Base-by-base conservation (phyloP, 495 filamentous ascomycete genomes). In the Xylaria telfairii region DNA sequence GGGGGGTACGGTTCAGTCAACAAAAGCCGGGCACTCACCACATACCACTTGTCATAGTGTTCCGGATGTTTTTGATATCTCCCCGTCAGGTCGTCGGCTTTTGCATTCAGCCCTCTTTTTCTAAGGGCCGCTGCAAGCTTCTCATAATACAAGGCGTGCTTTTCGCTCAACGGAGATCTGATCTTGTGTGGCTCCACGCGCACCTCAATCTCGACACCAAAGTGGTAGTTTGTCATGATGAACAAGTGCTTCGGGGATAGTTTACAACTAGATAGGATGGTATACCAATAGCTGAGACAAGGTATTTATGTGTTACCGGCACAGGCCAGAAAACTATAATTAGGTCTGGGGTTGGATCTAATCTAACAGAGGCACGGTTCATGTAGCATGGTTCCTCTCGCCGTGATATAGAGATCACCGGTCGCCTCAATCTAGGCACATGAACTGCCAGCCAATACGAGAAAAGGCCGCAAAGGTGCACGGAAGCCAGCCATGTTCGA, bases 191-290 rank as follows among this genome's bases (percentile, higher is more conserved):
- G 57, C 21, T 61, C 6, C 17, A 41, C 57, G 34, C 32, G 9
- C 34, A 61, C 49, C 42, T 73, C 71, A 51, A 73, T 73, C 67
- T 73, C 71, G 26, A 73, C 60, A 19, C 71, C 71, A 39, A 73
- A 73, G 39, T 70, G 72, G 71, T 74, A 77, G 60, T 66, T 7
- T 15, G 57, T 19, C 57, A 61, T 61, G 34, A 61, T n/a, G 19
- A 30, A 21, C 15, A 24, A 41, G 54, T 59, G 54, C 30, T 21
- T 59, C 51, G 21, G 24, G 51, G 10, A 54, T 30, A 4, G 24
- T 54, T 54, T 24, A 54, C 51, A 30, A 54, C 51, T 54, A 30
- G 51, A 3, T 54, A 30, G 51, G n/a, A n/a, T 54, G 8, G 7
- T 30, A 3, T 24, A 6, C 28, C 7, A 54, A 54, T 10, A 30